Percentiles rank a stretch among this genome's conserved stretches.
Conservation (phyloP, 169 alveolate genomes). For the Plasmodium billcollinsi region DNA sequence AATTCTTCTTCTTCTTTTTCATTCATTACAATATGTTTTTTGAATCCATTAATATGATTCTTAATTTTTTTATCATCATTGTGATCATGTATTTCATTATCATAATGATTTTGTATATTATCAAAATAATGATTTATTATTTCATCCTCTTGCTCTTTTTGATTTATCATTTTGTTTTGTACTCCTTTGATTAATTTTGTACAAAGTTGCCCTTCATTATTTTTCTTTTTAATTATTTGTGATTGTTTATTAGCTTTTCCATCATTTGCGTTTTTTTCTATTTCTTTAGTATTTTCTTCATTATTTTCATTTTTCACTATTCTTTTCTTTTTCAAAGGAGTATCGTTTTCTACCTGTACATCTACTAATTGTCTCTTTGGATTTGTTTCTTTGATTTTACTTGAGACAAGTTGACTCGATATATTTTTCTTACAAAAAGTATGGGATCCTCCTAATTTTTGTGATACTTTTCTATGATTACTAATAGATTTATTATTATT, state of each 20-base stretch:
- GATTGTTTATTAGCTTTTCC: slow-evolving; percentile 2
- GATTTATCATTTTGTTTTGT: background rate
- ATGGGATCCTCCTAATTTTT: background rate
- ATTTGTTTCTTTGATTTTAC: slow-evolving; percentile 6
- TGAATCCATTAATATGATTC: background rate
- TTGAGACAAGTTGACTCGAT: background rate
- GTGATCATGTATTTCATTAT: too few relatives aligned
- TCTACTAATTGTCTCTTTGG: background rate
- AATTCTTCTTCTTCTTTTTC: slow-evolving; percentile 6
- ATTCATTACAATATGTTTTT: background rate
- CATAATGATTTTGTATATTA: too few relatives aligned
- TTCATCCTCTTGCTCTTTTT: background rate
- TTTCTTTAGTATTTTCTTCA: slow-evolving; percentile 11
- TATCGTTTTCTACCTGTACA: slow-evolving; percentile 6
- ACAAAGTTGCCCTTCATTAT: background rate
- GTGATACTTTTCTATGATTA: background rate
- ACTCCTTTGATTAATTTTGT: background rate
- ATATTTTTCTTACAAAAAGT: background rate
- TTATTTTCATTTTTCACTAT: background rate
- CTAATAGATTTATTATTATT: background rate
- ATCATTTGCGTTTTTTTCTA: background rate
- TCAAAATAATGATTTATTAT: background rate
- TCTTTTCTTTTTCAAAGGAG: slow-evolving; percentile 15
- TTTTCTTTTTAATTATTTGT: background rate
- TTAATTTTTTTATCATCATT: background rate